Percentiles rank a stretch among this genome's conserved stretches.
Evolutionary conservation across 805 yeast genomes (phyloP).

Genomic region (Metschnikowia santaceciliae): DNA sequence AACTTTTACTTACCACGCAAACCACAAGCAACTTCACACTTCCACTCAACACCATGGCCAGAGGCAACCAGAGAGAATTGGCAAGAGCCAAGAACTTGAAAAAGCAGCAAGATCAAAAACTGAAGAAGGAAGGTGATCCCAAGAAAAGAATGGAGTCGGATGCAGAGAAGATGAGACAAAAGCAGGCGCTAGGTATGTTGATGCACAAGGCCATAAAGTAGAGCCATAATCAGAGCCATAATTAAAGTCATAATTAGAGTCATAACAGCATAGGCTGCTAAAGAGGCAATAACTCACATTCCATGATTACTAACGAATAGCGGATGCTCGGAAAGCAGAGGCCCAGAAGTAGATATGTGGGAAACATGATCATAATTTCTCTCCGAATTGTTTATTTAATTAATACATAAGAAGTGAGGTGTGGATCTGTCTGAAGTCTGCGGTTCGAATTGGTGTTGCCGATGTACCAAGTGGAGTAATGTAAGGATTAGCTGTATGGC

Average conservation of each 20-base stretch:
- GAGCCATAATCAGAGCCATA: too few species aligned
- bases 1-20: not conserved
- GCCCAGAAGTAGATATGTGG: not conserved
- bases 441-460: not conserved
- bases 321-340: constrained; percentile 48
- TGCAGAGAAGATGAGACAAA: constrained; percentile 85
- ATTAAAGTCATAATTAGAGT: too few species aligned
- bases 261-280: too few species aligned
- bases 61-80: constrained; percentile 95
- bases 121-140: constrained; percentile 78
- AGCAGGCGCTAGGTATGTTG: constrained; percentile 75
- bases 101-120: constrained; percentile 67
- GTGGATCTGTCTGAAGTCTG: not conserved
- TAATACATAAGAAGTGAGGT: not conserved
- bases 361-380: too few species aligned
- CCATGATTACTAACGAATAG: constrained; percentile 22
- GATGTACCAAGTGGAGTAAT: not conserved
- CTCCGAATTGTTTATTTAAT: not conserved
- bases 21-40: not conserved
- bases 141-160: constrained; percentile 80
- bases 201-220: not conserved
- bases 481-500: not conserved
- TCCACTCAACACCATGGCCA: constrained; percentile 48
- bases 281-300: not conserved
- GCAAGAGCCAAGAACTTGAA: constrained; percentile 87